phyloP scores from a whole-genome alignment of 768 basidiomycete species.

The Trametes elegans region DNA sequence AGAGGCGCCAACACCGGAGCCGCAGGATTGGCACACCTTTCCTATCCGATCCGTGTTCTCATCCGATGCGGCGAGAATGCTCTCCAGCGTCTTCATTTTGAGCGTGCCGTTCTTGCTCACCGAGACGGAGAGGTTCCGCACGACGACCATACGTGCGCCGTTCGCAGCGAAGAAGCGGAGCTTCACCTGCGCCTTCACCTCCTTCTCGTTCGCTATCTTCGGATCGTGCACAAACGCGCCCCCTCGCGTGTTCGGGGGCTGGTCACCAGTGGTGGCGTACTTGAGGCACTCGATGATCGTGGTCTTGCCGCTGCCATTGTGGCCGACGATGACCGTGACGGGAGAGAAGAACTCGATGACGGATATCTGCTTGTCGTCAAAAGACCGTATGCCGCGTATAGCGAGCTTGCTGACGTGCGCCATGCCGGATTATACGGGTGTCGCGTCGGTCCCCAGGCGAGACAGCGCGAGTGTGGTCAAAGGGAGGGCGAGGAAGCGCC shows the following conservation, averaged over 20 bases:
- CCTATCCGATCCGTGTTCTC: constrained; percentile 61
- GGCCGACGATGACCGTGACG: constrained; percentile 97
- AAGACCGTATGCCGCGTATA: constrained; percentile 91
- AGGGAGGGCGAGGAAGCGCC: background rate
- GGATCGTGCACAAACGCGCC: constrained; percentile 99
- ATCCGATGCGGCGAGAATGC: constrained; percentile 76
- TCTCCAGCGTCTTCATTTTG: constrained; percentile 98
- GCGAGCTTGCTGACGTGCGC: constrained; percentile 89
- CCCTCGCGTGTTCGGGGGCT: constrained; percentile 95
- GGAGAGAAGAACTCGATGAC: constrained; percentile 98
- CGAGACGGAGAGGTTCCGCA: constrained; percentile 88
- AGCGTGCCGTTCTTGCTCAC: constrained; percentile 85
- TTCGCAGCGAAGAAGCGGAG: constrained; percentile 90
- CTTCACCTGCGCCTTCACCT: constrained; percentile 98
- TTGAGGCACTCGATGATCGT: constrained; percentile 99
- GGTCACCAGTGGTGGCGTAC: constrained; percentile 97
- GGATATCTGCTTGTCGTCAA: constrained; percentile 91
- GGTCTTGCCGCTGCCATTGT: constrained; percentile 98
- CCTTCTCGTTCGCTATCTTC: constrained; percentile 99
- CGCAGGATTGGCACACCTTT: constrained; percentile 56
- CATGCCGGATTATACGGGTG: constrained; percentile 40
- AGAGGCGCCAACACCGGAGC: background rate
- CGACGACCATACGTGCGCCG: constrained; percentile 85
- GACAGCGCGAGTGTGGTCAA: background rate
- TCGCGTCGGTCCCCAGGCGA: background rate